Evolutionary conservation across 331 rosid species (phyloP).

Genomic region (Rhamnella rubrinervis): DNA sequence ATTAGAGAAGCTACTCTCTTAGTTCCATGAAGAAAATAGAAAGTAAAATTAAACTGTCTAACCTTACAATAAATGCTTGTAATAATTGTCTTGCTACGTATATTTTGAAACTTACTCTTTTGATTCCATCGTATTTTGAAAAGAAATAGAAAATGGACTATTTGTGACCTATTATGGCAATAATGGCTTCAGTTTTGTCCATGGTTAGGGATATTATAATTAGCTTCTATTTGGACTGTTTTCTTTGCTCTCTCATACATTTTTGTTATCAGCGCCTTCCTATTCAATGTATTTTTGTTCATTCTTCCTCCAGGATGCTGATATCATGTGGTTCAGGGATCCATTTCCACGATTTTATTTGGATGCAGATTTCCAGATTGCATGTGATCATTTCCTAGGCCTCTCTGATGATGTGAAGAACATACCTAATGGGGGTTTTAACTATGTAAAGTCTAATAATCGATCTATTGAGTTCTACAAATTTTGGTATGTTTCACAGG

Average conservation of each 20-base stretch:
- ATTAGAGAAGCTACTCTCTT: too few relatives aligned
- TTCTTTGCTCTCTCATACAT: background rate
- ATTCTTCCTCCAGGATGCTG: conserved; percentile 70
- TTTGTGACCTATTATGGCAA: background rate
- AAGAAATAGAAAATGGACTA: background rate
- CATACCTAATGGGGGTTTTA: conserved; percentile 90
- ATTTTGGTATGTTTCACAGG: conserved; percentile 75
- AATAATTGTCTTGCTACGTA: too few relatives aligned
- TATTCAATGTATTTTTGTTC: conserved; percentile 4
- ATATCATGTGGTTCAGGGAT: conserved; percentile 94
- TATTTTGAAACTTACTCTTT: too few relatives aligned
- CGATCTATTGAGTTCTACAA: conserved; percentile 82
- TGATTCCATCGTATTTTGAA: background rate
- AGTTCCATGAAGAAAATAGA: too few relatives aligned
- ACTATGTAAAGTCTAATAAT: conserved; percentile 77
- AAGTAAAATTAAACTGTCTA: too few relatives aligned
- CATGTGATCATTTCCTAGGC: conserved; percentile 86
- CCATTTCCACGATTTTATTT: conserved; percentile 77
- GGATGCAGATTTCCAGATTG: conserved; percentile 90
- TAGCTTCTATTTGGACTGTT: background rate
- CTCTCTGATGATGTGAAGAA: conserved; percentile 56
- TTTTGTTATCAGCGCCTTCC: background rate
- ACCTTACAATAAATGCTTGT: too few relatives aligned
- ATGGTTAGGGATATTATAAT: too few relatives aligned
- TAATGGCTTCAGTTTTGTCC: background rate